Evolutionary conservation across 1,284 basidiomycete species (phyloP), one percentile per base, ranked within the genome.

Genomic region (Papiliotrema nemorosa): DNA sequence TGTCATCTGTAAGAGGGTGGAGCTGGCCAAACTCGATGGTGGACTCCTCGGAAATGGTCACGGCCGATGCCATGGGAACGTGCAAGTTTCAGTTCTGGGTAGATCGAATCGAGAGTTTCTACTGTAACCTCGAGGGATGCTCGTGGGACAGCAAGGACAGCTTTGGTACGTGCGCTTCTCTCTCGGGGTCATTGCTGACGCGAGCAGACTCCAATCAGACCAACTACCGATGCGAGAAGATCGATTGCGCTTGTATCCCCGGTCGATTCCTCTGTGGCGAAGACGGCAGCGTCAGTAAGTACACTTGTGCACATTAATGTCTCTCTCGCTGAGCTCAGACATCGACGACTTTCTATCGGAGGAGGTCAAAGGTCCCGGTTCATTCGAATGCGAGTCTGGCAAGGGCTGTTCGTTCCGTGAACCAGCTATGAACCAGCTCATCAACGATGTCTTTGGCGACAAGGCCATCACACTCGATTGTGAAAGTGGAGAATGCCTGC

Each of bases 41-140:
- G 2, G 34, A 58, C 6, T 44, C 61, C 3, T 53, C 62, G 47
- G 35, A 31, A 22, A 18, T 29, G 26, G 53, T 44, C 20, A 44
- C 16, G 2, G 41, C 25, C 9, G 56, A 66, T 22, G 57, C 54
- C 16, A 47, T 50, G 33, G 75, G 75, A n/a, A 81, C 82, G 1
- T 97, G 92, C 69, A 82, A 84, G 36, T 97, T 97, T 79, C 91
- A 97, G 73, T 98, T 98, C 78, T 98, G 93, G 93, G 90, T 92
- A 6, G 90, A 88, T 7, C 80, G 86, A 59, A 81, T 90, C 50
- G 93, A 98, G 70, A 93, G 90, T 0, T 97, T 98, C 76, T 97
- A 97, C 74, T 98, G 94, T 74, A 83, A 83, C 13, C 79, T 98
- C 37, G 80, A 86, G 36, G 67, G 75, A 22, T 76, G 75, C 53